phyloP scores from a whole-genome alignment of 1,139 yeast genomes.

The Pichiaceae sp. region DNA sequence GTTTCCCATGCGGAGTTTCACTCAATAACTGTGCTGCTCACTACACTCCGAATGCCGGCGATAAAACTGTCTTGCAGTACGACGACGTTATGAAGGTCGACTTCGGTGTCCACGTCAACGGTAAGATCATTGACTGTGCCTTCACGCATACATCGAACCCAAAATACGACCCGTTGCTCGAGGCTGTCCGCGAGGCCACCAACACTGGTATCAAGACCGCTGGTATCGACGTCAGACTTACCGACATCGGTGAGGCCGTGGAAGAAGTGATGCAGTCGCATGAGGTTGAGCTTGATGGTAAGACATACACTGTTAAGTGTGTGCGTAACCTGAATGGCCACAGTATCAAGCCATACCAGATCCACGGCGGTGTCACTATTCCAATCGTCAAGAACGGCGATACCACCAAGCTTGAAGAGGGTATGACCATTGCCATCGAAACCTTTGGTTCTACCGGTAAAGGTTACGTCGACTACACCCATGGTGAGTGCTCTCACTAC shows the following conservation, averaged over 20 bases:
- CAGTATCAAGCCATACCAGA: conserved; percentile 71
- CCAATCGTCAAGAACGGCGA: conserved; percentile 94
- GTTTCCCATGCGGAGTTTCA: conserved; percentile 95
- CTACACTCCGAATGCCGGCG: conserved; percentile 95
- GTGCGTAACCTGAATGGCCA: conserved; percentile 94
- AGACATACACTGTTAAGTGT: conserved; percentile 75
- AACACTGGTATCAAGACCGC: conserved; percentile 88
- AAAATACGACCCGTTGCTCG: conserved; percentile 68
- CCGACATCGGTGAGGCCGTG: conserved; percentile 92
- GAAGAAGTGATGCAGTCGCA: conserved; percentile 97
- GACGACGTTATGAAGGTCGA: conserved; percentile 97
- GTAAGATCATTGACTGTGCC: conserved; percentile 93
- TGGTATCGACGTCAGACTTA: conserved; percentile 91
- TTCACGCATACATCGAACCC: conserved; percentile 86
- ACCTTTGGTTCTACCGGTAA: conserved; percentile 96
- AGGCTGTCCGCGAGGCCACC: conserved; percentile 89
- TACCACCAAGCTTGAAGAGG: conserved; percentile 96
- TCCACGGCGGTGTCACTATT: conserved; percentile 93
- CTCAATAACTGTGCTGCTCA: conserved; percentile 95
- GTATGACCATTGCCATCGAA: conserved; percentile 95
- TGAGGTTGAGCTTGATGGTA: conserved; percentile 86
- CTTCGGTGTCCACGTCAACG: conserved; percentile 94
- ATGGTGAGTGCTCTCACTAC: conserved; percentile 94
- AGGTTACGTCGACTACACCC: conserved; percentile 60
- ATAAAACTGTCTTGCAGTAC: conserved; percentile 65